Evolutionary conservation across 31 red algal species (phyloP), one percentile per base, ranked within the genome.

Genomic region (Bonnemaisonia californica): DNA sequence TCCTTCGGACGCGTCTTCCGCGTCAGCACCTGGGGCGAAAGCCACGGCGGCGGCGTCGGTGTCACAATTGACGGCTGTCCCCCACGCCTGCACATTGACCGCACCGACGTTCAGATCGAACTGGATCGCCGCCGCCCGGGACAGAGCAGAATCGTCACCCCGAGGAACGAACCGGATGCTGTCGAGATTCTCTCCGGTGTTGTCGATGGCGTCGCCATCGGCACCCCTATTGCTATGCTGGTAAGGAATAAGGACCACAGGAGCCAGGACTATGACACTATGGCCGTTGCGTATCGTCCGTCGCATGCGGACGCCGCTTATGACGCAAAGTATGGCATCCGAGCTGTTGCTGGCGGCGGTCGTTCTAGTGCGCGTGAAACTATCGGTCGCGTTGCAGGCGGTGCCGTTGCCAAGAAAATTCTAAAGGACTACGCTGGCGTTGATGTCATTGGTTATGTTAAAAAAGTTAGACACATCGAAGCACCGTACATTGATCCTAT

Each of bases 281-380:
- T 91, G 77, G 84, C 81, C 34, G 93, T 92, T 9, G 71, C 75
- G 12, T 99, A 99, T 70, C 93, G 97, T 58, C 97, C 97, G 29
- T 87, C 80, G 33, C 97, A 99, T 86, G 97, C 97, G 0, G 97
- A 99, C 62, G 86, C 86, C 22, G 87, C 97, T 2, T 99, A 99
- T 64, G 93, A 99, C 72, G 97, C 97, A 54, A 99, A 99, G 86
- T 99, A 94, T 67, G 97, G 97, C 27, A 94, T 96, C 30, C 86
- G 97, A 57, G 86, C 90, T 26, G 87, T 92, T 22, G 88, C 87
- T 16, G 97, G 97, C 4, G 97, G 97, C 1, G 97, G 97, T 67
- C 80, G 97, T 0, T 94, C 93, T n/a, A 94, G 90, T 4, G 97
- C 97, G 0, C 62, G 97, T 22, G 97, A 99, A 71, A 99, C 97